A percentile compares a stretch with the other conserved stretches of the same genome.
These are phyloP conservation scores for Malassezia arunalokei DNA, from an alignment of 1,284 basidiomycete species.

Conservation along the genomic window DNA sequence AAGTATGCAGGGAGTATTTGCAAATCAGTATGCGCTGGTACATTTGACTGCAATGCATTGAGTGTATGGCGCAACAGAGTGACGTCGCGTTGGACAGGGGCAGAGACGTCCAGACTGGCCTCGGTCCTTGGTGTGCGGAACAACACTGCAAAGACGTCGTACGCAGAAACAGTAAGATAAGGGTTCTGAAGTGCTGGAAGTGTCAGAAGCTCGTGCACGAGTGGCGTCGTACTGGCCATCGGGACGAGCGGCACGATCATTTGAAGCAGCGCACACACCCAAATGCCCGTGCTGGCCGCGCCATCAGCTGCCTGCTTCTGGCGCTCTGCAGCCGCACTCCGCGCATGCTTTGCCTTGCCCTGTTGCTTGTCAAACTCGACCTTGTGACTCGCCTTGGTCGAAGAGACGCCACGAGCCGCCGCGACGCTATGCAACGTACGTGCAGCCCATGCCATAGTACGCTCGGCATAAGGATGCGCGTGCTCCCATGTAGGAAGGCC, in stretches of 20 bases:
- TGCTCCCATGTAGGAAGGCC: slow-evolving; percentile 17
- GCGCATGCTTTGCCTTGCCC: slow-evolving; percentile 34
- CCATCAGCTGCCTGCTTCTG: slow-evolving; percentile 26
- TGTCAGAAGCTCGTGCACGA: slow-evolving; percentile 24
- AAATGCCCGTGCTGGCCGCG: slow-evolving; percentile 36
- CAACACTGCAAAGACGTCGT: slow-evolving; percentile 42
- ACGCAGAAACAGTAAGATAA: slow-evolving; percentile 38
- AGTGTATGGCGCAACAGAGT: slow-evolving; percentile 18
- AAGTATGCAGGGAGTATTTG: slow-evolving; percentile 42
- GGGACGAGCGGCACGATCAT: slow-evolving; percentile 27
- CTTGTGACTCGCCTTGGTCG: slow-evolving; percentile 49
- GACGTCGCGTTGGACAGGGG: slow-evolving; percentile 4
- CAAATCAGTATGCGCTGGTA: slow-evolving; percentile 28
- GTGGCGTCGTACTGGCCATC: slow-evolving; percentile 17
- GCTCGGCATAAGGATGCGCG: slow-evolving; percentile 72
- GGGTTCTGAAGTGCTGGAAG: slow-evolving; percentile 39
- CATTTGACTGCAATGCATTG: slow-evolving; percentile 26
- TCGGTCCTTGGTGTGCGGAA: slow-evolving; percentile 20
- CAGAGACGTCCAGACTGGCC: neutral
- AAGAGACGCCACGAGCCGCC: slow-evolving; percentile 51
- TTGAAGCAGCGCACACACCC: slow-evolving; percentile 39
- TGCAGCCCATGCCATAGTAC: slow-evolving; percentile 65
- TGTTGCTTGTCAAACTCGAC: slow-evolving; percentile 35
- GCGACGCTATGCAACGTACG: slow-evolving; percentile 59
- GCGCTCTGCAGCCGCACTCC: slow-evolving; percentile 29